Percentiles rank a stretch among this genome's conserved stretches.
phyloP scores from a whole-genome alignment of 2,329 filamentous ascomycete genomes.

The Aspergillus tubingensis region DNA sequence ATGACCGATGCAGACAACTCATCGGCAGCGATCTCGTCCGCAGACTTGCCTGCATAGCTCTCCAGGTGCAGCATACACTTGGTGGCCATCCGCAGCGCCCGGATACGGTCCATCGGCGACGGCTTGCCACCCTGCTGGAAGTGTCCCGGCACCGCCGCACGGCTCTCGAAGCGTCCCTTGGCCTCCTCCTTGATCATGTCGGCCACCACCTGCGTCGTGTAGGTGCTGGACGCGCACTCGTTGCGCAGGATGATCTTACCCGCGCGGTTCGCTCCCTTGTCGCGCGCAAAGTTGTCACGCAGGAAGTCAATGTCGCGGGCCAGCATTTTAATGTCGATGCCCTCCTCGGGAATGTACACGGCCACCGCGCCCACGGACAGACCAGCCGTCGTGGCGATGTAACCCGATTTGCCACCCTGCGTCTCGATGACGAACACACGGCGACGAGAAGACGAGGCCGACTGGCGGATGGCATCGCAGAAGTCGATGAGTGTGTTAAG shows the following conservation, averaged over 20 bases:
- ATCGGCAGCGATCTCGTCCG: conserved; percentile 70
- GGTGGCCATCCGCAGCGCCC: conserved; percentile 87
- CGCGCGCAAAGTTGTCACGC: conserved; percentile 78
- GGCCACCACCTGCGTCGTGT: conserved; percentile 89
- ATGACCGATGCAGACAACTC: conserved; percentile 77
- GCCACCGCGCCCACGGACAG: conserved; percentile 88
- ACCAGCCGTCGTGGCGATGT: conserved; percentile 86
- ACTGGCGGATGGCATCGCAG: conserved; percentile 97
- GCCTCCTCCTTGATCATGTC: conserved; percentile 95
- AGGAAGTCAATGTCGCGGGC: conserved; percentile 86
- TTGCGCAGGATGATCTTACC: conserved; percentile 96
- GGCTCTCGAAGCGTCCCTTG: conserved; percentile 85
- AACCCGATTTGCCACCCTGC: conserved; percentile 91
- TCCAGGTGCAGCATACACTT: conserved; percentile 94
- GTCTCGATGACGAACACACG: conserved; percentile 98
- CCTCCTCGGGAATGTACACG: conserved; percentile 96
- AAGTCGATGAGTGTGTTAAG: conserved; percentile 93
- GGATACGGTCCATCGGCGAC: conserved; percentile 92
- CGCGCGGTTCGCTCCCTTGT: conserved; percentile 84
- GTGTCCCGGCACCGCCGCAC: conserved; percentile 88
- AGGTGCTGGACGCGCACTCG: conserved; percentile 87
- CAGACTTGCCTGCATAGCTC: conserved; percentile 66
- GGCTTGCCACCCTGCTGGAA: conserved; percentile 93
- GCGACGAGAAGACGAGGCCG: conserved; percentile 86
- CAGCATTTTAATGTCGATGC: conserved; percentile 90